A percentile compares a stretch with the other conserved stretches of the same genome.
Evolutionary conservation across 176 grass and related monocot species (phyloP).

Genomic region (maize (Zea mays)): Zm-B73-REFERENCE-NAM-5.0 NC_050099.1:234904001-234904500

Average conservation of each 20-base stretch:
- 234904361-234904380: slow-evolving; percentile 61
- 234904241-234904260: slow-evolving; percentile 8
- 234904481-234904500: too few species aligned
- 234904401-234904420: slow-evolving; percentile 62
- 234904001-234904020: not conserved
- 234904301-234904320: slow-evolving; percentile 41
- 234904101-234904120: not conserved
- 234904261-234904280: not conserved
- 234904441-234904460: slow-evolving; percentile 33
- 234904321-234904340: slow-evolving; percentile 52
- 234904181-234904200: slow-evolving; percentile 3
- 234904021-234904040: not conserved
- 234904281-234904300: not conserved
- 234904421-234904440: slow-evolving; percentile 57
- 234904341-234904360: slow-evolving; percentile 65
- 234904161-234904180: not conserved
- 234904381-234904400: slow-evolving; percentile 51
- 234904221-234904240: not conserved
- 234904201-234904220: not conserved
- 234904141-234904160: not conserved
- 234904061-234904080: slow-evolving; percentile 19
- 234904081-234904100: slow-evolving; percentile 21
- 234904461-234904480: too few species aligned
- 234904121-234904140: not conserved
- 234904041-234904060: slow-evolving; percentile 27